phyloP scores from a whole-genome alignment of 2,329 filamentous ascomycete genomes.

The Aspergillus flavus region DNA sequence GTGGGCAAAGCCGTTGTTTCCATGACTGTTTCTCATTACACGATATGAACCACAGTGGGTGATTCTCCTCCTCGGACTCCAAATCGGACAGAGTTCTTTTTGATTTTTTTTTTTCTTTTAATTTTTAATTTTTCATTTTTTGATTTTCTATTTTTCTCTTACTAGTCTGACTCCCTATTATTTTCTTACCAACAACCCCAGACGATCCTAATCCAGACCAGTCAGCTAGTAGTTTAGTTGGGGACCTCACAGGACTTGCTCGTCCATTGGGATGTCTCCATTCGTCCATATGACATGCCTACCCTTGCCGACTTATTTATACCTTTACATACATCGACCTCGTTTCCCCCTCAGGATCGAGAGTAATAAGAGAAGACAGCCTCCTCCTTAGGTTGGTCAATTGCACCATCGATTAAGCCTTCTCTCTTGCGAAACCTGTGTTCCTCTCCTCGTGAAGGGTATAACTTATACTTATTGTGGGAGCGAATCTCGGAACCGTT shows the following conservation, averaged over 20 bases:
- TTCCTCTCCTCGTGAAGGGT: too few species aligned
- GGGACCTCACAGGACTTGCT: background rate
- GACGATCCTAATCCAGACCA: constrained; percentile 23
- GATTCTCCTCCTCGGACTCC: constrained; percentile 12
- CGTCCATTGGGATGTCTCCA: constrained; percentile 4
- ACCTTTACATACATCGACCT: background rate
- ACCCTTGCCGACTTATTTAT: constrained; percentile 3
- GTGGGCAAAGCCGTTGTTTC: constrained; percentile 7
- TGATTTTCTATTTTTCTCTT: background rate
- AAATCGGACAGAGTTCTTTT: constrained; percentile 12
- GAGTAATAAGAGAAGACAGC: background rate
- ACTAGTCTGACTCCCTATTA: background rate
- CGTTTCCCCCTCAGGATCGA: background rate
- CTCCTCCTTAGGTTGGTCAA: background rate
- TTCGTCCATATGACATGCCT: constrained; percentile 5
- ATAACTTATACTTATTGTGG: constrained; percentile 9
- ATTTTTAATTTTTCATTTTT: background rate
- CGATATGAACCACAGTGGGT: constrained; percentile 16
- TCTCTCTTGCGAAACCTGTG: background rate
- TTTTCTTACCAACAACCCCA: constrained; percentile 16
- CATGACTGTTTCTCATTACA: constrained; percentile 24
- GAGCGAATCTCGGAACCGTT: constrained; percentile 25
- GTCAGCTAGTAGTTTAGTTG: constrained; percentile 9
- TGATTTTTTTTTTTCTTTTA: background rate
- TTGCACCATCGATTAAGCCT: background rate